Evolutionary conservation across 306 rosid genomes (phyloP), one percentile per base, ranked within the genome.

Genomic region (Trifolium fragiferum): DNA sequence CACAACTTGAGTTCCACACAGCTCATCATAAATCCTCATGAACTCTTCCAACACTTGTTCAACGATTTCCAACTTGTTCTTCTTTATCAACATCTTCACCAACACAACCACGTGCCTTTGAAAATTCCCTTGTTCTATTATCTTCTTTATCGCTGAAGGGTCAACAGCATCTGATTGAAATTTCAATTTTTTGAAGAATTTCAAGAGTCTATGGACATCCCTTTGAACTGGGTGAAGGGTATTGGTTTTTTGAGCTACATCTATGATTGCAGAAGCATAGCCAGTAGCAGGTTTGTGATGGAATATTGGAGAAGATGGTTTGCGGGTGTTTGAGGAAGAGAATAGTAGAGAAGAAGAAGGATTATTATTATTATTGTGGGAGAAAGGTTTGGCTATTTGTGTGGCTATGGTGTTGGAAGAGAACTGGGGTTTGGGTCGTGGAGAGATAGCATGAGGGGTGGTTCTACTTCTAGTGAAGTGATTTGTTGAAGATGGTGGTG

Each of bases 191-290:
- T 74, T 68, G 8, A 92, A 79, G 49, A 88, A 66, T 25, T 68
- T 82, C 82, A 84, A 67, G 62, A 93, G 81, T 82, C 84, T 81
- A 10, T 70, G 82, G 33, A 83, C 91, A 66, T 89, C 97, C 63
- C 10, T 63, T 1, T 81, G 89, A 10, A 93, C 92, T 18, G 16
- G 38, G 63, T 86, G 86, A 38, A 93, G 87, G n/a, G 90, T 77
- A 3, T 73, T 78, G 85, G 11, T 84, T 58, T 21, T 71, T 8
- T 89, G 97, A 72, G 93, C 88, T 7, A 81, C 76, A 37, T 85
- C 92, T 32, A 93, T 13, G 44, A 90, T 75, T 8, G 98, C 98
- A 12, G 93, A 95, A 0, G 96, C 96, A 59, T 90, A 93, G 1
- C 97, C 97, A 50, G 91, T 81, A 6, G 95, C 86, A 1, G 93